Evolutionary conservation across 1,139 yeast genomes (phyloP).

Genomic region (Sugiyamaella pinicola): DNA sequence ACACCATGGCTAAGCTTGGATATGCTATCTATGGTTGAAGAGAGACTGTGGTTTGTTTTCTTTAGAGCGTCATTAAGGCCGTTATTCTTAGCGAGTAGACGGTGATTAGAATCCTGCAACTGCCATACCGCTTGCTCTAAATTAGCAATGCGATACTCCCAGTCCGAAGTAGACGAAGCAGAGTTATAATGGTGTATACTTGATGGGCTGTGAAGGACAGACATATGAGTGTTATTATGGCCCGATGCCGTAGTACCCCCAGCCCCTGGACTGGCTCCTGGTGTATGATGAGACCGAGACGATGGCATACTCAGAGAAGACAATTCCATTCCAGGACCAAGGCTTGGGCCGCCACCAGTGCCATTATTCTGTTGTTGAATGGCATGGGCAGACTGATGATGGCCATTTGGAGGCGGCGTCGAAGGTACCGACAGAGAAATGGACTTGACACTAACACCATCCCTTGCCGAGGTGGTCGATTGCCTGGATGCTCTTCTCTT

Average conservation of each 20-base stretch:
- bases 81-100: constrained; percentile 24
- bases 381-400: constrained; percentile 14
- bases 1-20: constrained; percentile 19
- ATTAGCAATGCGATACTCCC: constrained; percentile 28
- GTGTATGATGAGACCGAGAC: constrained; percentile 7
- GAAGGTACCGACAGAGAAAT: constrained; percentile 38
- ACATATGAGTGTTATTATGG: constrained; percentile 4
- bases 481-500: constrained; percentile 59
- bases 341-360: not conserved
- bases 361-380: constrained; percentile 15
- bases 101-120: constrained; percentile 30
- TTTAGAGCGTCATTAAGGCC: constrained; percentile 28
- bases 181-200: constrained; percentile 1
- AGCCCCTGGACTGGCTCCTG: constrained; percentile 12
- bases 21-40: constrained; percentile 27
- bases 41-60: constrained; percentile 29
- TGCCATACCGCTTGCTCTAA: constrained; percentile 32
- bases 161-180: constrained; percentile 4
- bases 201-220: constrained; percentile 10
- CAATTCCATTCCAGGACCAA: constrained; percentile 14
- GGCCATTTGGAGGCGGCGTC: constrained; percentile 30
- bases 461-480: constrained; percentile 36
- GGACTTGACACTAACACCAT: constrained; percentile 37
- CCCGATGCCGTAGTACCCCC: not conserved
- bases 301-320: constrained; percentile 1